Evolutionary conservation across 306 rosid genomes (phyloP).

Genomic region (Prunus mongolica): DNA sequence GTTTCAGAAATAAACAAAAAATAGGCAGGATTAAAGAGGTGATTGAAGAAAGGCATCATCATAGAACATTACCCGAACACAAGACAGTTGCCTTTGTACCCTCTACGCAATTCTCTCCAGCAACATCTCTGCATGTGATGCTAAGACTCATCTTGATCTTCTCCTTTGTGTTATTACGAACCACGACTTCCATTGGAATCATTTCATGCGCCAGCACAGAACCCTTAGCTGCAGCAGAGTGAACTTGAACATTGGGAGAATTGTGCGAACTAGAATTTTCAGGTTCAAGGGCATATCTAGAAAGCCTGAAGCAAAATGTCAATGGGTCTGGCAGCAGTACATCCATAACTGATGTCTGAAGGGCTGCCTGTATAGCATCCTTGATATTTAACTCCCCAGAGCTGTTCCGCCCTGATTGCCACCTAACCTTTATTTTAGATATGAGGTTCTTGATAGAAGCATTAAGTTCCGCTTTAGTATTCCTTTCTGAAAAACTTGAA

Average conservation of each 20-base stretch:
- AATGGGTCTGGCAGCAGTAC: conserved; percentile 92
- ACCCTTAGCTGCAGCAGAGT: conserved; percentile 45
- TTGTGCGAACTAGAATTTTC: conserved; percentile 23
- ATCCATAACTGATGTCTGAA: conserved; percentile 88
- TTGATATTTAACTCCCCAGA: conserved; percentile 83
- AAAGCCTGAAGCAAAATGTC: conserved; percentile 84
- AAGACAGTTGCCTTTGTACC: conserved; percentile 79
- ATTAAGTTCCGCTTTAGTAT: conserved; percentile 77
- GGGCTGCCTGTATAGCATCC: conserved; percentile 93
- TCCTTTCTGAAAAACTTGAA: conserved; percentile 67
- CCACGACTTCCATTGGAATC: conserved; percentile 86
- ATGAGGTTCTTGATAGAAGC: conserved; percentile 87
- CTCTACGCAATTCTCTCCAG: conserved; percentile 88
- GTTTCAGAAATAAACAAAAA: not conserved
- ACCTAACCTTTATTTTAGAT: conserved; percentile 81
- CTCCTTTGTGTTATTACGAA: conserved; percentile 90
- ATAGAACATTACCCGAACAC: conserved; percentile 66
- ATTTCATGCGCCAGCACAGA: conserved; percentile 73
- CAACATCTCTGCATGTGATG: conserved; percentile 85
- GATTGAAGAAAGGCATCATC: not conserved
- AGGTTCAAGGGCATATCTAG: conserved; percentile 34
- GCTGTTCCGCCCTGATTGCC: conserved; percentile 89
- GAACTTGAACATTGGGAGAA: conserved; percentile 24
- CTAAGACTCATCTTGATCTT: conserved; percentile 74
- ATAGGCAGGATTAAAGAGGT: not conserved